Percentiles rank a stretch among this genome's conserved stretches.
These are phyloP conservation scores for Westerdykella ornata DNA, from an alignment of 2,329 filamentous ascomycete genomes.

Conservation along the genomic window DNA sequence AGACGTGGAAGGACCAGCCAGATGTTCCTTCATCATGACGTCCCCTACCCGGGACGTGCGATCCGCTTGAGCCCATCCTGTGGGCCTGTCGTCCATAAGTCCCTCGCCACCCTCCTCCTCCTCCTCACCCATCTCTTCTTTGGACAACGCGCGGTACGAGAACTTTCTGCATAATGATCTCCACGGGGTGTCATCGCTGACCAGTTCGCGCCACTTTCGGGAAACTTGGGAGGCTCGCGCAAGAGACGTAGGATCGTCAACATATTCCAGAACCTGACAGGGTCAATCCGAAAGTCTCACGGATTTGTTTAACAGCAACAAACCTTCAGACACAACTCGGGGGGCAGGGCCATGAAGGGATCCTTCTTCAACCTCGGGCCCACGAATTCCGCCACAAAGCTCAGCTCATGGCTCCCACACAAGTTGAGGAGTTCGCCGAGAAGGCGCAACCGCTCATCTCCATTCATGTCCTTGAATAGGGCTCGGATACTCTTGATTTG, in stretches of 20 bases:
- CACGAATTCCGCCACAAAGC: slow-evolving; percentile 94
- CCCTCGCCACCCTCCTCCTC: slow-evolving; percentile 22
- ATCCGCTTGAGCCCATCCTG: slow-evolving; percentile 22
- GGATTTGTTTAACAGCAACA: slow-evolving; percentile 27
- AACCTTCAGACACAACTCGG: slow-evolving; percentile 86
- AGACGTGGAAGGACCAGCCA: slow-evolving; percentile 35
- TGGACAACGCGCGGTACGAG: slow-evolving; percentile 62
- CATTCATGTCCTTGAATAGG: slow-evolving; percentile 71
- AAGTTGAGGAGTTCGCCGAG: slow-evolving; percentile 85
- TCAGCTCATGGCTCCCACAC: slow-evolving; percentile 90
- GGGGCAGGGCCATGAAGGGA: slow-evolving; percentile 84
- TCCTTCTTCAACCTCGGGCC: slow-evolving; percentile 93
- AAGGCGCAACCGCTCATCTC: slow-evolving; percentile 69
- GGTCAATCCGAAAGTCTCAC: background rate
- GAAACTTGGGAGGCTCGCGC: slow-evolving; percentile 96
- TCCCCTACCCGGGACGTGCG: slow-evolving; percentile 26
- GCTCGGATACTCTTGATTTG: slow-evolving; percentile 72
- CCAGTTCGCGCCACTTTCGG: slow-evolving; percentile 80
- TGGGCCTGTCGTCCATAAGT: slow-evolving; percentile 19
- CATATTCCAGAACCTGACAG: slow-evolving; percentile 79
- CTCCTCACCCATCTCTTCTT: slow-evolving; percentile 34
- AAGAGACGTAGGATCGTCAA: slow-evolving; percentile 91
- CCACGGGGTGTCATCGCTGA: slow-evolving; percentile 97
- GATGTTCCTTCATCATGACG: slow-evolving; percentile 17
- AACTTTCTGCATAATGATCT: slow-evolving; percentile 95